phyloP scores from a whole-genome alignment of 768 basidiomycete species.

The Rhizopogon sp. region DNA sequence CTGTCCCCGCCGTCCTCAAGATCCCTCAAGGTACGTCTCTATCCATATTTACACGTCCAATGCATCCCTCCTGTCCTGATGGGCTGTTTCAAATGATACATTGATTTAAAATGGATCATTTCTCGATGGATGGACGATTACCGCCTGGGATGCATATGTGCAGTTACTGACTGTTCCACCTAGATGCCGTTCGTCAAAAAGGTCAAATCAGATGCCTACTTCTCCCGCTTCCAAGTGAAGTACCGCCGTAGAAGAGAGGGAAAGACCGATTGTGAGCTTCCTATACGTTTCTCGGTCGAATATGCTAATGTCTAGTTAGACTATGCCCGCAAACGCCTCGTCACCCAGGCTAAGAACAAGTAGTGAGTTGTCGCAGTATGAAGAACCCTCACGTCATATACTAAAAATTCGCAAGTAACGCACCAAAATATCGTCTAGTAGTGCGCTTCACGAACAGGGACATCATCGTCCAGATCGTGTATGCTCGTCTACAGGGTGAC shows the following conservation, averaged over 20 bases:
- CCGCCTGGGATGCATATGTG: slow-evolving; percentile 22
- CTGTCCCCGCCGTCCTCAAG: slow-evolving; percentile 26
- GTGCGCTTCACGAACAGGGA: slow-evolving; percentile 99
- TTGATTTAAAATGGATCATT: not conserved
- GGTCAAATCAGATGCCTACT: slow-evolving; percentile 95
- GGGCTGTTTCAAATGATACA: not conserved
- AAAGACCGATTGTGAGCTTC: slow-evolving; percentile 89
- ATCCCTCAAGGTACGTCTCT: slow-evolving; percentile 35
- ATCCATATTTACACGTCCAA: not conserved
- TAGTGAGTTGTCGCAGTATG: slow-evolving; percentile 49
- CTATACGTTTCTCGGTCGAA: not conserved
- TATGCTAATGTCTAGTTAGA: slow-evolving; percentile 41
- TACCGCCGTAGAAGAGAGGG: slow-evolving; percentile 97
- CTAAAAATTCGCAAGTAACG: slow-evolving; percentile 53
- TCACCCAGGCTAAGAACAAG: slow-evolving; percentile 99
- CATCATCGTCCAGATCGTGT: slow-evolving; percentile 92
- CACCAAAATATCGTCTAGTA: slow-evolving; percentile 96
- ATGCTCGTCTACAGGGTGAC: slow-evolving; percentile 97
- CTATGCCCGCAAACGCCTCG: slow-evolving; percentile 96
- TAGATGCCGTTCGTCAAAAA: slow-evolving; percentile 98
- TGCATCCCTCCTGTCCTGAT: not conserved
- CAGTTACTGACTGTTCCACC: slow-evolving; percentile 13
- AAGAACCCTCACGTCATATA: not conserved
- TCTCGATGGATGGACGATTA: slow-evolving; percentile 26
- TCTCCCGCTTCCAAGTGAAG: slow-evolving; percentile 98